Evolutionary conservation across 768 basidiomycete species (phyloP).

Genomic region (Boletus insuetus): DNA sequence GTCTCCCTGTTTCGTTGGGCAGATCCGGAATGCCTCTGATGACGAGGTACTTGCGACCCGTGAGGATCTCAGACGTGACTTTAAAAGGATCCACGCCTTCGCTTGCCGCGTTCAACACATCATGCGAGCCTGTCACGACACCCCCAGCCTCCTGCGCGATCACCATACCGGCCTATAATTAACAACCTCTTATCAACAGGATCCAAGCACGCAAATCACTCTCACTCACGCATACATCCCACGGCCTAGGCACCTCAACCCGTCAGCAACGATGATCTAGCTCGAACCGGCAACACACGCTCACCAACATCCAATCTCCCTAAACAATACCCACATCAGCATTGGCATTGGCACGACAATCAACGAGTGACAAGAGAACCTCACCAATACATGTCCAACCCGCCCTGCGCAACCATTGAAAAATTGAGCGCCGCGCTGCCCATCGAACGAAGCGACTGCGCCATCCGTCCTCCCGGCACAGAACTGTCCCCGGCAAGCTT

Average conservation of each 20-base stretch:
- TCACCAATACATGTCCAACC: slow-evolving; percentile 84
- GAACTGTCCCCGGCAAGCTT: slow-evolving; percentile 71
- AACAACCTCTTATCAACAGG: neutral
- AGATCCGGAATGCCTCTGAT: slow-evolving; percentile 67
- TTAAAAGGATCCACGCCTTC: slow-evolving; percentile 45
- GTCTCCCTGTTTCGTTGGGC: slow-evolving; percentile 57
- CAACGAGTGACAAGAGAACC: slow-evolving; percentile 13
- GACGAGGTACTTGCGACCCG: slow-evolving; percentile 79
- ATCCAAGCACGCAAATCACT: neutral
- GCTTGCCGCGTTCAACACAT: slow-evolving; percentile 38
- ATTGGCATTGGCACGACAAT: neutral
- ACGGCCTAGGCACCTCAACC: slow-evolving; percentile 44
- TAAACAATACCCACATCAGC: slow-evolving; percentile 23
- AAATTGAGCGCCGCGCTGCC: slow-evolving; percentile 86
- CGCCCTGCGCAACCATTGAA: slow-evolving; percentile 84
- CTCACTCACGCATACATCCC: slow-evolving; percentile 75
- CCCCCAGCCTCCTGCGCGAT: slow-evolving; percentile 91
- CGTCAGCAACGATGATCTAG: neutral
- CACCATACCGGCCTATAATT: slow-evolving; percentile 81
- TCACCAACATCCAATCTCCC: slow-evolving; percentile 80
- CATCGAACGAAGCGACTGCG: slow-evolving; percentile 76
- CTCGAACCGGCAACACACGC: slow-evolving; percentile 15
- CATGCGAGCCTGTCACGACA: slow-evolving; percentile 68
- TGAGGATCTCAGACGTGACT: slow-evolving; percentile 66
- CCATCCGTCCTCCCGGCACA: slow-evolving; percentile 75